Base-by-base conservation (phyloP, 306 rosid genomes). In the Cajanus cajan region DNA sequence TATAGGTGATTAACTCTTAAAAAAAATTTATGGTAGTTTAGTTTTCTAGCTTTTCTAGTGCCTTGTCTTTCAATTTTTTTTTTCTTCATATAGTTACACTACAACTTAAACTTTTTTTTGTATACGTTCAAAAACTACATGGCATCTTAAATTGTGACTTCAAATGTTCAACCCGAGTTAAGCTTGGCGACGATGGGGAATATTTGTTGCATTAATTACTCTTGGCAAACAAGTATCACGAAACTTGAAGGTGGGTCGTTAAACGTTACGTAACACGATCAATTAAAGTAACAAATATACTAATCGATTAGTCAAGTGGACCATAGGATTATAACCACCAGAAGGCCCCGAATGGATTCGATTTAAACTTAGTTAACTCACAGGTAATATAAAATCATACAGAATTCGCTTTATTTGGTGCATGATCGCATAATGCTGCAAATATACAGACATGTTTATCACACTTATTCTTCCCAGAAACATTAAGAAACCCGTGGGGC, bases 381-480 rank as follows among this genome's bases (percentile, higher is more conserved):
- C 25, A 59, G 16, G 37, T n/a, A 71, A 55, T 36, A 62, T n/a
- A 55, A 31, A 36, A 76, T 47, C 19, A 36, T 25, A 73, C 22
- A 76, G 61, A 55, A 76, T 69, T 68, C 33, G 2, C 55, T 71
- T 80, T 80, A 24, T 80, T 58, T 5, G 52, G 51, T 80, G 68
- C 62, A 54, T 15, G 47, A 76, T 62, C 48, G 22, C 14, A 66
- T 73, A 67, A 39, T 45, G 77, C 77, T 67, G 24, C 73, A 34
- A 65, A 80, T 68, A 83, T n/a, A 34, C 16, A 69, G 66, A 74
- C 84, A 74, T 63, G 36, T 47, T 69, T 31, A 74, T 85, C 71
- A 50, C 71, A 50, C 73, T 51, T 59, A 63, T 52, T n/a, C 73
- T 78, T 68, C 25, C 11, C 0, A 47, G 16, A 33, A 18, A 37